Base-by-base conservation (phyloP, 192 early-diverging fungal genomes). In the Linderina pennispora region DNA sequence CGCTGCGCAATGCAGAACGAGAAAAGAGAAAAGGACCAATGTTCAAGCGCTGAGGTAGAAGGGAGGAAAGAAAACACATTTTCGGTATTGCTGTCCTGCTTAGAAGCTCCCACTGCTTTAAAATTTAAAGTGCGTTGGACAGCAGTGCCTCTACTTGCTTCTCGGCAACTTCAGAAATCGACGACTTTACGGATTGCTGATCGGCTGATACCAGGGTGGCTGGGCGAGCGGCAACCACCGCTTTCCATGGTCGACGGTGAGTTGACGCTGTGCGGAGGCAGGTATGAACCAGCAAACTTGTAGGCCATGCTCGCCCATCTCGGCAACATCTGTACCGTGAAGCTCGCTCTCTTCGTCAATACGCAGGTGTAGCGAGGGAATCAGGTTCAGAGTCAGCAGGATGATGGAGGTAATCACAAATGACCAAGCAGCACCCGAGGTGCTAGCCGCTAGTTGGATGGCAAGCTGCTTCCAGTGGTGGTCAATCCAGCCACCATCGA, bases 231-330 rank as follows among this genome's bases (percentile, higher is more conserved):
- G n/a, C n/a, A n/a, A 10, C 36, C 37, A 19, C 68, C 68, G 20
- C 46, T 36, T 34, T 65, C 62, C 16, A 61, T 36, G 13, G 28
- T 53, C 6, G 53, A 35, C 13, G 63, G 44, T 0, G 62, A 54
- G 41, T 34, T 36, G 48, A 45, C 62, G 34, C 50, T 31, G 16
- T 37, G 55, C 4, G 25, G 4, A 13, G 28, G 23, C 3, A 23
- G 21, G 47, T 65, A 61, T 11, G 57, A 55, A n/a, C n/a, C n/a
- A 3, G 63, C 70, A 51, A 55, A 74, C 36, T 55, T 74, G 55
- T 74, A 74, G 17, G n/a, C 70, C 70, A 23, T 65, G 63, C 69
- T 92, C 89, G 35, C 92, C 91, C 78, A 94, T 88, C 68, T 92
- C 81, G n/a, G 87, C 62, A 43, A 81, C 58, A 54, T 96, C 91